Base-by-base conservation (phyloP, 352 stramenopile genomes). In the Plasmopara viticola region DNA sequence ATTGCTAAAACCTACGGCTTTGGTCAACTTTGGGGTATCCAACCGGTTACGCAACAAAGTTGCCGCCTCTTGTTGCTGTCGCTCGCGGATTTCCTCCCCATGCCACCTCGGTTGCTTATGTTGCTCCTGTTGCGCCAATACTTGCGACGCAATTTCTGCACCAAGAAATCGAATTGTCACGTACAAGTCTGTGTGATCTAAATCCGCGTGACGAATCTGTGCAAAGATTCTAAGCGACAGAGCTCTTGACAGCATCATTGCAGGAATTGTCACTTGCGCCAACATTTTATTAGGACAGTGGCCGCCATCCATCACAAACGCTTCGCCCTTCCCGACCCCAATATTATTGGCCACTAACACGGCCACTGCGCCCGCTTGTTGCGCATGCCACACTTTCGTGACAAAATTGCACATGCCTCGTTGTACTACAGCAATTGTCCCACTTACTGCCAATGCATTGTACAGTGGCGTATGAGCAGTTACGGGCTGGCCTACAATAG, bases 321-420 rank as follows among this genome's bases (percentile, higher is more conserved):
- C 76, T 12, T 70, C 62, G 0, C 42, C 55, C 6, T 56, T 53
- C 0, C 54, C 51, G 25, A 66, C 59, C 17, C 61, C 37, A 17
- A 56, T 58, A 46, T 44, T 59, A 58, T 91, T 90, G 20, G 74
- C 74, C 15, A 93, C 72, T 15, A 93, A 40, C 37, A 89, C 71
- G 0, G 77, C 79, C 37, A 90, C 37, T 18, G 78, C 80, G 8
- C 83, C 79, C 7, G 82, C 82, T 13, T 66, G 68, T 45, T 93
- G 82, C 0, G 73, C 80, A 45, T 86, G 70, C 14, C 80, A 40
- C 37, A 75, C 72, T 54, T 93, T 93, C 29, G 71, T 76, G n/a
- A 90, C 62, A 58, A 91, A 93, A 64, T 90, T 74, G 58, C 79
- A 93, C 28, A 63, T 51, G 8, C 82, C 82, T 1, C 82, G 74